A percentile compares a stretch with the other conserved stretches of the same genome.
These are phyloP conservation scores for Chaetomium fimeti DNA, from an alignment of 495 filamentous ascomycete species.

Conservation along the genomic window DNA sequence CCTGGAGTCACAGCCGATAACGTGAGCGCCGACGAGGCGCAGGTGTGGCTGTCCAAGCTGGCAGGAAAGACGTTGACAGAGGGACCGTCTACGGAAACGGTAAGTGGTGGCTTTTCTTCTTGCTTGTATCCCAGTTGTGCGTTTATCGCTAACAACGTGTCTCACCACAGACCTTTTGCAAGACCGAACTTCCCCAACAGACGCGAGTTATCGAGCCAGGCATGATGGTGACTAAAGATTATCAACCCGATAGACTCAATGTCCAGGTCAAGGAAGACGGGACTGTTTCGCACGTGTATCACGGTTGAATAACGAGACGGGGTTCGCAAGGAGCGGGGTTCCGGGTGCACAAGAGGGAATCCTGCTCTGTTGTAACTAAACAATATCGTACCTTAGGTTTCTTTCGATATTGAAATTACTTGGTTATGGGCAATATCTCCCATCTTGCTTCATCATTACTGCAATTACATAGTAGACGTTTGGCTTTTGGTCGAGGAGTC, in stretches of 20 bases:
- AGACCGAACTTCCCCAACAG: slow-evolving; percentile 65
- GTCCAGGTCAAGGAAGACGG: slow-evolving; percentile 70
- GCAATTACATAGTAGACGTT: not conserved
- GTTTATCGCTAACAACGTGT: slow-evolving; percentile 10
- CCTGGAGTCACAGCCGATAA: slow-evolving; percentile 65
- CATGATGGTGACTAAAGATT: slow-evolving; percentile 61
- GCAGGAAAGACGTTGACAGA: slow-evolving; percentile 66
- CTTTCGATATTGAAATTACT: not conserved
- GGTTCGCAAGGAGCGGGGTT: not conserved
- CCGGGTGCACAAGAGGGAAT: not conserved
- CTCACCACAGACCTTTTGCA: slow-evolving; percentile 64
- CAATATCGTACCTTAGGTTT: not conserved
- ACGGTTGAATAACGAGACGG: slow-evolving; percentile 43
- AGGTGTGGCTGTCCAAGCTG: slow-evolving; percentile 70
- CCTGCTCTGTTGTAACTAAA: not conserved
- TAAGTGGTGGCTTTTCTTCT: slow-evolving; percentile 24
- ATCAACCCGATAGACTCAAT: slow-evolving; percentile 62
- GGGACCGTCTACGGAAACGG: slow-evolving; percentile 43
- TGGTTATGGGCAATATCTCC: not conserved
- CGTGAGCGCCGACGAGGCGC: slow-evolving; percentile 51
- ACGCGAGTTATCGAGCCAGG: slow-evolving; percentile 67
- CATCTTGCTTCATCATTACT: not conserved
- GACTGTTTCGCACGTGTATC: slow-evolving; percentile 67
- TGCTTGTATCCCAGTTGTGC: not conserved
- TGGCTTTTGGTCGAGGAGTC: not conserved